These are phyloP conservation scores for Solanum pennellii DNA, from an alignment of 257 asterid species.

Conservation along the genomic window DNA sequence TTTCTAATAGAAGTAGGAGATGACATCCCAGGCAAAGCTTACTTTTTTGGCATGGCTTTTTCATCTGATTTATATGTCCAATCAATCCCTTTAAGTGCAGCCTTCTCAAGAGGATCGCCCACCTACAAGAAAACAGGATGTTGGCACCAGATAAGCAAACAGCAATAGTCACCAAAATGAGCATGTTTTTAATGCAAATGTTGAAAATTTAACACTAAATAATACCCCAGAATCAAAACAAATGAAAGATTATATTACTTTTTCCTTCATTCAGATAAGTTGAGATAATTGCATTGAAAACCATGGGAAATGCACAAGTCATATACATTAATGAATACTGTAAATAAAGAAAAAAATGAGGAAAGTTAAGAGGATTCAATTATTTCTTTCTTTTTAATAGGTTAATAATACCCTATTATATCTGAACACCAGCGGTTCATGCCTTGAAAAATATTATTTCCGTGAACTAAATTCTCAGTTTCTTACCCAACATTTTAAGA, in stretches of 20 bases:
- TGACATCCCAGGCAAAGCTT: slow-evolving; percentile 13
- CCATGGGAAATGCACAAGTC: neutral
- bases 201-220: neutral
- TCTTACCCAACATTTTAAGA: neutral
- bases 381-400: neutral
- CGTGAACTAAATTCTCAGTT: neutral
- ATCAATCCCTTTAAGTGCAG: slow-evolving; percentile 92
- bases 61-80: slow-evolving; percentile 97
- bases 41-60: slow-evolving; percentile 90
- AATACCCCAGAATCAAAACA: neutral
- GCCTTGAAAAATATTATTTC: neutral
- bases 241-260: neutral
- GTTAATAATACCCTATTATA: neutral
- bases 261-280: neutral
- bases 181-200: neutral
- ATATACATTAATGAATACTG: neutral
- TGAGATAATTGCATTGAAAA: neutral
- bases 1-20: neutral
- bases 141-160: neutral
- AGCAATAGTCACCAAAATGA: neutral
- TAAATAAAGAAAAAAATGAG: neutral
- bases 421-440: neutral
- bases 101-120: slow-evolving; percentile 99
- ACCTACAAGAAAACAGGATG: slow-evolving; percentile 45
- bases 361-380: neutral